Base-by-base conservation (phyloP, 331 rosid species). In the Stylosanthes scabra region DNA sequence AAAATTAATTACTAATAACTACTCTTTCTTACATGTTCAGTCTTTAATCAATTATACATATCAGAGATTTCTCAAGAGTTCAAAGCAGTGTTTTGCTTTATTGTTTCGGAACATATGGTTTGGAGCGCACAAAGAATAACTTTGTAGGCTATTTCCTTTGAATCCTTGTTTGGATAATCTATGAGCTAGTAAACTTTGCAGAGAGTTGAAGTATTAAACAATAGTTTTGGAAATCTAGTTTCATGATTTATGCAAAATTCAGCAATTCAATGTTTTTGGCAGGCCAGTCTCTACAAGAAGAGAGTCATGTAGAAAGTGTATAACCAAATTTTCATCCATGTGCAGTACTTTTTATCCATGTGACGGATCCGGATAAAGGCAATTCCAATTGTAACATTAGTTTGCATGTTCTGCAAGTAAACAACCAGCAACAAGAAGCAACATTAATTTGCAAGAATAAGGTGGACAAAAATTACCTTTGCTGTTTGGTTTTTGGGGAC, bases 401-500 rank as follows among this genome's bases (percentile, higher is more conserved):
- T 29, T 40, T 46, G 51, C 59, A 78, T 66, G 31, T 49, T 63
- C 46, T 15, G 42, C 63, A 56, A 63, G 68, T 70, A 20, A 20
- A 20, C 1, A 20, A 20, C 25, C 25, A 20, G 25, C 25, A 20
- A 20, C 25, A 68, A 72, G 52, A 79, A 39, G 56, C 78, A 42
- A 70, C 39, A 14, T 31, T 31, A 31, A 4, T 15, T 45, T 29
- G 61, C 37, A 31, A 31, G 28, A 7, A n/a, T 27, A 56, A 70
- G 34, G 54, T 34, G 29, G 66, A 77, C 2, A 58, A 71, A 59
- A 63, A 25, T 82, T 82, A 90, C 98, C 88, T 85, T 87, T 12
- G 92, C 87, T 84, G 93, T 83, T 73, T 87, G 98, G 68, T 75
- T 77, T 74, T 89, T 86, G 13, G 97, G 97, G 77, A 89, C 87